Conservation (phyloP, 768 basidiomycete species). For the Boletus sp. region DNA sequence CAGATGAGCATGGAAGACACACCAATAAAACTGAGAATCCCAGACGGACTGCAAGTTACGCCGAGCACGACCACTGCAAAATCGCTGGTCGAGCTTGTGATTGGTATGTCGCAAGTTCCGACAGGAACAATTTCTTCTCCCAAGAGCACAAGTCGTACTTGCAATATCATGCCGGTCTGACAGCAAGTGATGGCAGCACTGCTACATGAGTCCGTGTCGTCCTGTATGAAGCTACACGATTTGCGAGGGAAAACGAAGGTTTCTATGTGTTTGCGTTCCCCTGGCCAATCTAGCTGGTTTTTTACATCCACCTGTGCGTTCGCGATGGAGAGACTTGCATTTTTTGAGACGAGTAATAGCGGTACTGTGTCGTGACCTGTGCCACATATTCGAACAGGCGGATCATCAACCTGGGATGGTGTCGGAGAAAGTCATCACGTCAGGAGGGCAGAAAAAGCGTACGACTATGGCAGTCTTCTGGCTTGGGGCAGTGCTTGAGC, state of each 20-base stretch:
- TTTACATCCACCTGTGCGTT: conserved; percentile 29
- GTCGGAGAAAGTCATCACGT: conserved; percentile 1
- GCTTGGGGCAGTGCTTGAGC: conserved; percentile 28
- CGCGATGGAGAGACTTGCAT: conserved; percentile 34
- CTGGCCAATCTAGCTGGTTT: conserved; percentile 25
- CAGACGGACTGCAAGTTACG: conserved; percentile 41
- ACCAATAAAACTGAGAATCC: conserved; percentile 53
- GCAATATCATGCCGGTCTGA: conserved; percentile 13
- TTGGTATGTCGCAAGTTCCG: conserved; percentile 24
- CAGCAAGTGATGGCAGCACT: conserved; percentile 26
- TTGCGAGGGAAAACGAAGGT: conserved; percentile 31
- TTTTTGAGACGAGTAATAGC: conserved; percentile 34
- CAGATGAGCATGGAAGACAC: conserved; percentile 15
- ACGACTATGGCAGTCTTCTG: conserved; percentile 47
- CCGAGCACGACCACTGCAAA: not conserved
- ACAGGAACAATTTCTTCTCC: conserved; percentile 16
- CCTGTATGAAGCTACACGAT: conserved; percentile 29
- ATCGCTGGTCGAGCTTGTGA: conserved; percentile 5
- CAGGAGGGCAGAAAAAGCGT: conserved; percentile 26
- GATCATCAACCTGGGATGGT: conserved; percentile 42
- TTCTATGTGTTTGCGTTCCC: conserved; percentile 27
- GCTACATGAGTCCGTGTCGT: conserved; percentile 2
- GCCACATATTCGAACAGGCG: conserved; percentile 39
- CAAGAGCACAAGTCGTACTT: conserved; percentile 21
- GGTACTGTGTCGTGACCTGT: conserved; percentile 26